phyloP scores from a whole-genome alignment of 345 rosid genomes.

The Sapria himalayana region DNA sequence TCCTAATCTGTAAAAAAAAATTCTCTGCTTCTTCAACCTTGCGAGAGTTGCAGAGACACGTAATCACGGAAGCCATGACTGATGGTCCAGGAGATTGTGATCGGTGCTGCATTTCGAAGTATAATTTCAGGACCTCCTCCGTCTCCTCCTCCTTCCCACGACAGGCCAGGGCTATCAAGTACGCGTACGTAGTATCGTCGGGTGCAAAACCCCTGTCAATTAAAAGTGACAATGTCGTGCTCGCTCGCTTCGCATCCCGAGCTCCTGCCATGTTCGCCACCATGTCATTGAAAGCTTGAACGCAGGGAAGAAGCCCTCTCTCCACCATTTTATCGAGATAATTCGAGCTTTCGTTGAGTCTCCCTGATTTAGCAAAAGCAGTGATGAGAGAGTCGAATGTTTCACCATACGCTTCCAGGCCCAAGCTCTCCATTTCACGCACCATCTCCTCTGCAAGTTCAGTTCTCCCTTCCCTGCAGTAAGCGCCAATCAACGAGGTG shows the following conservation, averaged over 20 bases:
- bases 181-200: constrained; percentile 24
- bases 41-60: constrained; percentile 26
- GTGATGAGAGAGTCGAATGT: constrained; percentile 26
- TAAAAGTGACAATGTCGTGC: constrained; percentile 21
- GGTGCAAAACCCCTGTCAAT: constrained; percentile 44
- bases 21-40: constrained; percentile 33
- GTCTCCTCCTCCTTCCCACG: constrained; percentile 19
- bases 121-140: constrained; percentile 45
- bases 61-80: constrained; percentile 22
- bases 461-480: constrained; percentile 16
- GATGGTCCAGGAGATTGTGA: constrained; percentile 20
- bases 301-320: constrained; percentile 26
- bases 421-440: constrained; percentile 29
- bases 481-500: constrained; percentile 34
- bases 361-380: constrained; percentile 31
- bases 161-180: constrained; percentile 28
- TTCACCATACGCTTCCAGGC: constrained; percentile 38
- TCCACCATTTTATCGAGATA: constrained; percentile 30
- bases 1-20: constrained; percentile 27
- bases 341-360: constrained; percentile 20
- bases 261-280: constrained; percentile 18
- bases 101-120: constrained; percentile 45
- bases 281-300: constrained; percentile 33
- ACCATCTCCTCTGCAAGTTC: constrained; percentile 29
- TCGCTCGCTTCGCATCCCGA: constrained; percentile 21